A percentile compares a stretch with the other conserved stretches of the same genome.
phyloP scores from a whole-genome alignment of 768 basidiomycete genomes.

The Podaxis sp. region DNA sequence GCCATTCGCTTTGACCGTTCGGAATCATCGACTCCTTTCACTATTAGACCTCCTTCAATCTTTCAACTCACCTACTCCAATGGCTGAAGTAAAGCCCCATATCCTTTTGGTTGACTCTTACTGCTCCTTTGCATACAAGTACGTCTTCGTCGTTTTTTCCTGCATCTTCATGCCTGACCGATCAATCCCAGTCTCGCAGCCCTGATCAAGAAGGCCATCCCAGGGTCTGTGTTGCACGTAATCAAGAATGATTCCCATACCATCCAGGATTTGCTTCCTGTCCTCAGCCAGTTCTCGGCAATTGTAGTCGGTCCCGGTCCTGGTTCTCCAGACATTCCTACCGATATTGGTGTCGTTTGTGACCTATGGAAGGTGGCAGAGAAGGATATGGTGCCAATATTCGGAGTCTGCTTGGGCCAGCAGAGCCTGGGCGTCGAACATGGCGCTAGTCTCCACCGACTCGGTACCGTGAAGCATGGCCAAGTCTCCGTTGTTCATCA shows the following conservation, averaged over 20 bases:
- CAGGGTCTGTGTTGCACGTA: constrained; percentile 61
- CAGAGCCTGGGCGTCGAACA: constrained; percentile 71
- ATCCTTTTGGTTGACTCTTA: constrained; percentile 82
- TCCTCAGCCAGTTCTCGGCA: constrained; percentile 63
- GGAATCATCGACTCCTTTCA: background rate
- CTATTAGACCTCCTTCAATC: background rate
- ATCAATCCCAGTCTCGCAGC: constrained; percentile 60
- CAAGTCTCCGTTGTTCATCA: constrained; percentile 70
- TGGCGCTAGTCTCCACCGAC: constrained; percentile 60
- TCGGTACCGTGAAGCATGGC: constrained; percentile 29
- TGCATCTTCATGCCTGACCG: background rate
- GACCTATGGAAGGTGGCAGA: constrained; percentile 68
- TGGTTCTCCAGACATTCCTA: constrained; percentile 63
- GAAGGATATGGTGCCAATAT: constrained; percentile 60
- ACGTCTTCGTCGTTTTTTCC: constrained; percentile 25
- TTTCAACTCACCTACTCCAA: constrained; percentile 15
- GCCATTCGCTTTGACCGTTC: background rate
- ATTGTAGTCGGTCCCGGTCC: constrained; percentile 80
- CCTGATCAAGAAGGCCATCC: constrained; percentile 62
- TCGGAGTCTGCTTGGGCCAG: constrained; percentile 82
- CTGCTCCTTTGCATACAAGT: constrained; percentile 89
- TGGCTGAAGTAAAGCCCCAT: constrained; percentile 43
- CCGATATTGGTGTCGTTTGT: constrained; percentile 69
- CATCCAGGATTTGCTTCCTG: constrained; percentile 47
- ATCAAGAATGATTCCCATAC: constrained; percentile 70